Percentiles rank a stretch among this genome's conserved stretches.
Evolutionary conservation across 352 stramenopile species (phyloP).

Genomic region (Pythium graminicola): DNA sequence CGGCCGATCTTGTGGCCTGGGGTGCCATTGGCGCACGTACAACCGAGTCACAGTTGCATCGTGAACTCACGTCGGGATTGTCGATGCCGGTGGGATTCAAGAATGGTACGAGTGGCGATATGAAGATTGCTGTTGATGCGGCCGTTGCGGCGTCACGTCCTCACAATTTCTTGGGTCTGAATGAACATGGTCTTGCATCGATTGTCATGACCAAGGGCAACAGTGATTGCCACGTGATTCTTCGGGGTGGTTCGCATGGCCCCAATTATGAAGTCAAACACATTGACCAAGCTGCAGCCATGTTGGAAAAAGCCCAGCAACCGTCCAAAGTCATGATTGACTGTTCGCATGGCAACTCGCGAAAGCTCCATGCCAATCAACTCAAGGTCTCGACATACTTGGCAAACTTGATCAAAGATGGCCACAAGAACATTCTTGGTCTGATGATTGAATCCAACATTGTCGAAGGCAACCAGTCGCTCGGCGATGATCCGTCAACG

Average conservation of each 20-base stretch:
- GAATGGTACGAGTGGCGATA: constrained; percentile 80
- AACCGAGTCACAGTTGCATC: constrained; percentile 86
- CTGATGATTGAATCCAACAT: constrained; percentile 90
- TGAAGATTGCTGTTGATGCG: constrained; percentile 78
- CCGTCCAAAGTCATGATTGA: constrained; percentile 86
- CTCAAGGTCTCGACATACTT: constrained; percentile 65
- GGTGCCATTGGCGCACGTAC: constrained; percentile 87
- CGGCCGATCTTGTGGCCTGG: constrained; percentile 85
- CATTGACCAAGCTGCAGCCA: constrained; percentile 67
- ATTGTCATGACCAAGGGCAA: constrained; percentile 87
- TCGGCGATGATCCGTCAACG: constrained; percentile 65
- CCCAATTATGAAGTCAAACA: constrained; percentile 82
- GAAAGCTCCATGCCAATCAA: constrained; percentile 87
- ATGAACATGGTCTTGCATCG: constrained; percentile 75
- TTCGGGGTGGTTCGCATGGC: constrained; percentile 78
- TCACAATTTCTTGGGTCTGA: constrained; percentile 87
- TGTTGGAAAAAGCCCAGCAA: constrained; percentile 82
- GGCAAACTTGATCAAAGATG: constrained; percentile 55
- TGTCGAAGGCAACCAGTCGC: constrained; percentile 68
- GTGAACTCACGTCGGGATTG: constrained; percentile 83
- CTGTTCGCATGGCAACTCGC: constrained; percentile 88
- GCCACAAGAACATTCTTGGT: constrained; percentile 74
- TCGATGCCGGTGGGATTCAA: constrained; percentile 91
- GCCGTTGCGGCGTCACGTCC: constrained; percentile 74
- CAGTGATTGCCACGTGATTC: constrained; percentile 83